Percentiles rank a stretch among this genome's conserved stretches.
Conservation (phyloP, 345 rosid species). For the Gynandropsis gynandra region DNA sequence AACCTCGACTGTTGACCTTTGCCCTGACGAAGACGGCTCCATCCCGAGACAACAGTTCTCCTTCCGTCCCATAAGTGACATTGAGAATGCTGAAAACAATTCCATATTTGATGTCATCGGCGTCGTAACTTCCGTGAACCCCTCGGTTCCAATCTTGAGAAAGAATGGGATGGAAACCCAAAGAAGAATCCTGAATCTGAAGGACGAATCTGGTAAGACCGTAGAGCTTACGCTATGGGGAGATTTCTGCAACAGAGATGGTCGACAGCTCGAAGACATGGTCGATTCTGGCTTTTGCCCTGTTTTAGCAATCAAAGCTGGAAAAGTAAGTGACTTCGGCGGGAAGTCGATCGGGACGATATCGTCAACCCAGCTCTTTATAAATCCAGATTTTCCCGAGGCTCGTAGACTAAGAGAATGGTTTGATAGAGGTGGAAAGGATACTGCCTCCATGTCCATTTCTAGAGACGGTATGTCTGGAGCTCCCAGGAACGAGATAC, state of each 20-base stretch:
- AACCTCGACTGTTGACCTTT: slow-evolving; percentile 68
- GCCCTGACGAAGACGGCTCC: slow-evolving; percentile 73
- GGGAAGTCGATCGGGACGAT: slow-evolving; percentile 82
- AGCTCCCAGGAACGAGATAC: slow-evolving; percentile 50
- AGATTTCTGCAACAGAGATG: slow-evolving; percentile 78
- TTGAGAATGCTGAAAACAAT: slow-evolving; percentile 70
- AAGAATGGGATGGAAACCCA: slow-evolving; percentile 98
- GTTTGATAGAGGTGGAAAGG: slow-evolving; percentile 68
- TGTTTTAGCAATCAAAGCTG: slow-evolving; percentile 80
- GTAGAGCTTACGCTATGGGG: slow-evolving; percentile 89
- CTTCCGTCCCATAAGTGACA: slow-evolving; percentile 71
- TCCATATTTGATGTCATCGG: slow-evolving; percentile 72
- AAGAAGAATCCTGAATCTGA: slow-evolving; percentile 66
- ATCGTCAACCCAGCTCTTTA: slow-evolving; percentile 71
- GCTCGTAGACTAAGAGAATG: slow-evolving; percentile 54
- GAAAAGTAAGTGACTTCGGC: slow-evolving; percentile 77
- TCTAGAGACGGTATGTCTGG: slow-evolving; percentile 53
- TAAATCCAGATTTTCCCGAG: slow-evolving; percentile 76
- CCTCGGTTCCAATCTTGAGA: slow-evolving; percentile 71
- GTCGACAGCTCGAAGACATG: slow-evolving; percentile 70
- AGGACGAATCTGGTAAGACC: slow-evolving; percentile 74
- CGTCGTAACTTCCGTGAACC: slow-evolving; percentile 63
- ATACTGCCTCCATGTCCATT: slow-evolving; percentile 52
- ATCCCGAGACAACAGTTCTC: slow-evolving; percentile 83
- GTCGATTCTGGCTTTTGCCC: slow-evolving; percentile 58